Percentiles rank a stretch among this genome's conserved stretches.
phyloP scores from a whole-genome alignment of 495 filamentous ascomycete species.

The Penicillium manginii region DNA sequence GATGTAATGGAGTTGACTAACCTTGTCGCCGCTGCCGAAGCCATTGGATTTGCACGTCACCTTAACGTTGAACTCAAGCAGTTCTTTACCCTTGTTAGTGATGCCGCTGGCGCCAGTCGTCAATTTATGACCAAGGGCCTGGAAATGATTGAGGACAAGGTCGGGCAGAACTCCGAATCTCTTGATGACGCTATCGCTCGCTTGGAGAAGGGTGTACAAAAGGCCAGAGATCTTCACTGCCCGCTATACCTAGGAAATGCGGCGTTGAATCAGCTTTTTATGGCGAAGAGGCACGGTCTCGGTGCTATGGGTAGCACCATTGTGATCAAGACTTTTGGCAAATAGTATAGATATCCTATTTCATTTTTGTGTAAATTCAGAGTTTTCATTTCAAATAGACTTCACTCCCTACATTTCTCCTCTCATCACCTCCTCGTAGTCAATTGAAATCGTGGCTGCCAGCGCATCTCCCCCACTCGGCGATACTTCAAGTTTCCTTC shows the following conservation, averaged over 20 bases:
- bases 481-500: too few species aligned
- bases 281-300: conserved; percentile 38
- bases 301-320: conserved; percentile 37
- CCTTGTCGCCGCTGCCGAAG: conserved; percentile 66
- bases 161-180: conserved; percentile 40
- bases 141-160: conserved; percentile 51
- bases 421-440: background rate
- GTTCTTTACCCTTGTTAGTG: conserved; percentile 67
- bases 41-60: conserved; percentile 64
- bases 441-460: too few species aligned
- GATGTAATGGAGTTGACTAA: conserved; percentile 66
- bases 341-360: conserved; percentile 19
- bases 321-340: conserved; percentile 42
- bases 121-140: conserved; percentile 61
- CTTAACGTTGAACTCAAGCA: conserved; percentile 67
- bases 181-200: conserved; percentile 60
- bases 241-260: conserved; percentile 48
- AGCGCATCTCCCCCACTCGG: too few species aligned
- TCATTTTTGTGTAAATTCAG: background rate
- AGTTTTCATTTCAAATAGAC: background rate
- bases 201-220: conserved; percentile 62
- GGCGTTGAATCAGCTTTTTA: conserved; percentile 41
- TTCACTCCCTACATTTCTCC: background rate
- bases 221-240: conserved; percentile 57
- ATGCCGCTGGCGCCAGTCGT: conserved; percentile 70